Base-by-base conservation (phyloP, 2,329 filamentous ascomycete genomes). In the Calycina herbarum region DNA sequence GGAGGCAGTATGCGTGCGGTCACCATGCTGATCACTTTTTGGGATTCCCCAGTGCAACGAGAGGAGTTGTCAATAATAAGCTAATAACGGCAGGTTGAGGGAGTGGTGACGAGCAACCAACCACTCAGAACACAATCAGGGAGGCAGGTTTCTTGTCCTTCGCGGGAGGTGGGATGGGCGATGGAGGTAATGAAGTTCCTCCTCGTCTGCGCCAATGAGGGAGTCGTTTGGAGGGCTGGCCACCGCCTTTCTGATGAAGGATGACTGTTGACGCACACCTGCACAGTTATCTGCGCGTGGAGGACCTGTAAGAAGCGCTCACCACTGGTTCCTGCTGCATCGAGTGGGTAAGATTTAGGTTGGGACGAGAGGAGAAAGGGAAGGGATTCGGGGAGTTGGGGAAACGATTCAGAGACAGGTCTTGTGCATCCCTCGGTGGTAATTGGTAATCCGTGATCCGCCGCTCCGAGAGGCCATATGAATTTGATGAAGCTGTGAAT, bases 181-280 rank as follows among this genome's bases (percentile, higher is more conserved):
- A 10, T 20, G 45, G 8, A 20, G 45, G 45, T 51, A 8, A 51
- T 51, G 45, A 24, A 51, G 45, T 51, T 51, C 17, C 42, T 45
- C 42, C 45, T 51, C 45, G 45, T 24, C 45, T 51, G 3, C 45
- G 7, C 45, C 45, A 51, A 51, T 51, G n/a, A 51, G 45, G n/a
- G 8, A 24, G n/a, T 51, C 8, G 35, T 11, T 11, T 38, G 10
- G 35, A 15, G 13, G 35, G n/a, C n/a, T 51, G 45, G 20, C 45
- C 45, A 51, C 45, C 45, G 45, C 45, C 20, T 51, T 51, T 51
- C 45, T 51, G 45, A 24, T 51, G 45, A 51, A 51, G 45, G 45
- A 51, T 51, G 45, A 51, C 45, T 51, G n/a, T 51, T 2, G 45
- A 51, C 45, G 45, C 45, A 51, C 45, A 20, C 10, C 45, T n/a